Percentiles rank a stretch among this genome's conserved stretches.
phyloP scores from a whole-genome alignment of 257 asterid species.

The Scutellaria barbata region DNA sequence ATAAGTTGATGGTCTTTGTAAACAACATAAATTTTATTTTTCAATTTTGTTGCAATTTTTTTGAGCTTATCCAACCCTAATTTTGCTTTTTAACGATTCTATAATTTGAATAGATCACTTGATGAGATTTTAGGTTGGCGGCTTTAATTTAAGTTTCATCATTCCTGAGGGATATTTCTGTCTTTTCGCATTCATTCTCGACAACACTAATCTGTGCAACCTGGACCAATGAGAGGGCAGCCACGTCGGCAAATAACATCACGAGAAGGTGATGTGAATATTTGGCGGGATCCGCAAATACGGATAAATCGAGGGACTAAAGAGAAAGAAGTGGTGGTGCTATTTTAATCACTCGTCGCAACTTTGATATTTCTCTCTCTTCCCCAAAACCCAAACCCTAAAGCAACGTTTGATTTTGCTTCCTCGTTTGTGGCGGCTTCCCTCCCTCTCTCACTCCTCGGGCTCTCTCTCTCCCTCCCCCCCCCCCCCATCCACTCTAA shows the following conservation, averaged over 20 bases:
- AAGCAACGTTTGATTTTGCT: slow-evolving; percentile 39
- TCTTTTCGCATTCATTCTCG: slow-evolving; percentile 3
- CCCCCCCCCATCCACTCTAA: too few relatives aligned
- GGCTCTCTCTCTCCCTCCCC: slow-evolving; percentile 30
- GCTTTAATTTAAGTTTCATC: too few relatives aligned
- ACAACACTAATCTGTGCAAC: not conserved
- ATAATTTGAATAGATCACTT: too few relatives aligned
- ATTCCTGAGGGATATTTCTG: slow-evolving; percentile 30
- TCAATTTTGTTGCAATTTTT: too few relatives aligned
- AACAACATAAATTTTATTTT: too few relatives aligned
- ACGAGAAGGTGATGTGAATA: too few relatives aligned
- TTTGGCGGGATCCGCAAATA: slow-evolving; percentile 35
- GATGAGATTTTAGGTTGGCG: too few relatives aligned
- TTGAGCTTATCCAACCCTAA: too few relatives aligned
- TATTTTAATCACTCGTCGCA: slow-evolving; percentile 37
- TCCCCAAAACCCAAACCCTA: slow-evolving; percentile 54
- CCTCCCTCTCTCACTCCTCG: slow-evolving; percentile 31
- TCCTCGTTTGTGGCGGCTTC: slow-evolving; percentile 55
- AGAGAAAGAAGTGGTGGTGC: slow-evolving; percentile 4
- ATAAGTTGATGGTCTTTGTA: too few relatives aligned
- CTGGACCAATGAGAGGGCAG: slow-evolving; percentile 9
- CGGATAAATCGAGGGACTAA: slow-evolving; percentile 40
- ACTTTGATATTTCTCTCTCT: slow-evolving; percentile 38
- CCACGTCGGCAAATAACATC: too few relatives aligned
- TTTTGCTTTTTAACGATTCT: too few relatives aligned